A percentile compares a stretch with the other conserved stretches of the same genome.
phyloP scores from a whole-genome alignment of 2,329 filamentous ascomycete genomes.

The Stromatinia cepivora region DNA sequence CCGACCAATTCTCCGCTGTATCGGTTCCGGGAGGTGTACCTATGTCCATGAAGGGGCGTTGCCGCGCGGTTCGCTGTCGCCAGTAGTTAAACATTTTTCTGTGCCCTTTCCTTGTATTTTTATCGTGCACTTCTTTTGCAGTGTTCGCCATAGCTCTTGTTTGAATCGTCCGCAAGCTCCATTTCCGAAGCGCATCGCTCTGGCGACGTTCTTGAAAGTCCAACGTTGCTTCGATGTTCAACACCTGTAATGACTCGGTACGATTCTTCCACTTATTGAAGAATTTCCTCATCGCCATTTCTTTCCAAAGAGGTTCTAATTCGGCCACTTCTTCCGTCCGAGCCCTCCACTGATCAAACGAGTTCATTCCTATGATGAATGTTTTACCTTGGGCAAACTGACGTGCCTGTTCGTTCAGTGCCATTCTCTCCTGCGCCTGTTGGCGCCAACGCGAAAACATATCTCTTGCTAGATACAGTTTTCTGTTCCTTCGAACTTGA shows the following conservation, averaged over 20 bases:
- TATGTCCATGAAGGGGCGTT: conserved; percentile 26
- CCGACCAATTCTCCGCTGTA: conserved; percentile 37
- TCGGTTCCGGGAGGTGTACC: conserved; percentile 27
- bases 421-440: conserved; percentile 32
- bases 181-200: conserved; percentile 37
- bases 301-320: conserved; percentile 33
- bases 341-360: conserved; percentile 40
- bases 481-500: conserved; percentile 37
- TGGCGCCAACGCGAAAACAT: conserved; percentile 35
- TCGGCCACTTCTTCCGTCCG: conserved; percentile 35
- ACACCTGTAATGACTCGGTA: conserved; percentile 29
- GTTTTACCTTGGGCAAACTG: conserved; percentile 34
- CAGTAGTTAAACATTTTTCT: conserved; percentile 41
- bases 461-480: conserved; percentile 37
- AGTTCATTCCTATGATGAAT: conserved; percentile 36
- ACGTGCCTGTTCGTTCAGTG: conserved; percentile 37
- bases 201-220: conserved; percentile 37
- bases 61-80: conserved; percentile 36
- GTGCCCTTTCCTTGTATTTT: conserved; percentile 39
- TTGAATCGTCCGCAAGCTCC: conserved; percentile 38
- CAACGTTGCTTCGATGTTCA: conserved; percentile 37
- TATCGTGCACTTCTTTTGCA: conserved; percentile 38
- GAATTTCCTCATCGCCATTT: conserved; percentile 33
- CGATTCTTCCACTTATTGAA: conserved; percentile 36
- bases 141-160: conserved; percentile 34